These are phyloP conservation scores for Artemisia argyi DNA, from an alignment of 129 eudicot genomes.

Conservation along the genomic window DNA sequence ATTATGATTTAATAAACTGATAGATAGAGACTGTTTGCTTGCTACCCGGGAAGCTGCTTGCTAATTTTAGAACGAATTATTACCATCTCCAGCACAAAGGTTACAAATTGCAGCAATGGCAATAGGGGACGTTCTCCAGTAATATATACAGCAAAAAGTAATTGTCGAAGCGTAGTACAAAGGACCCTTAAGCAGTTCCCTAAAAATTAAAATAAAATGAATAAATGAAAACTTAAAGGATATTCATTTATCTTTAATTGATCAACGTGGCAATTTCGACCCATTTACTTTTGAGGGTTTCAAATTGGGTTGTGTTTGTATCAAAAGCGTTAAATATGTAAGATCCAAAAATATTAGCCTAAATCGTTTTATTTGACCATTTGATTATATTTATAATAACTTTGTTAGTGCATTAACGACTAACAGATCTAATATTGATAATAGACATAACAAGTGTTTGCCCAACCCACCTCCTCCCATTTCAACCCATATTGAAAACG, in stretches of 20 bases:
- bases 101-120: no score
- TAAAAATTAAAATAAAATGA: conserved; percentile 27
- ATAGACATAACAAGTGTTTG: no score
- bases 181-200: conserved; percentile 50
- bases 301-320: not conserved
- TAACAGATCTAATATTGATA: no score
- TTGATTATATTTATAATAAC: no score
- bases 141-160: conserved; percentile 44
- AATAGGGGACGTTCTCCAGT: conserved; percentile 8
- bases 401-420: no score
- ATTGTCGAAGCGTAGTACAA: no score
- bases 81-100: no score
- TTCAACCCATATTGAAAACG: no score
- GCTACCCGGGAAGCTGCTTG: not conserved
- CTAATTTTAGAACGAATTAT: not conserved
- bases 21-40: not conserved
- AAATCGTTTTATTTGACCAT: no score
- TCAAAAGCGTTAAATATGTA: no score
- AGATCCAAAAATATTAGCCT: no score
- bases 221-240: conserved; percentile 5
- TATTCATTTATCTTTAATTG: not conserved
- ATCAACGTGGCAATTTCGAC: not conserved
- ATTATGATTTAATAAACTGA: not conserved
- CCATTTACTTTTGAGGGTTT: not conserved
- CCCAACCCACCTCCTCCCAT: no score